Evolutionary conservation across 805 yeast genomes (phyloP).

Genomic region (Zygosaccharomyces bailii): DNA sequence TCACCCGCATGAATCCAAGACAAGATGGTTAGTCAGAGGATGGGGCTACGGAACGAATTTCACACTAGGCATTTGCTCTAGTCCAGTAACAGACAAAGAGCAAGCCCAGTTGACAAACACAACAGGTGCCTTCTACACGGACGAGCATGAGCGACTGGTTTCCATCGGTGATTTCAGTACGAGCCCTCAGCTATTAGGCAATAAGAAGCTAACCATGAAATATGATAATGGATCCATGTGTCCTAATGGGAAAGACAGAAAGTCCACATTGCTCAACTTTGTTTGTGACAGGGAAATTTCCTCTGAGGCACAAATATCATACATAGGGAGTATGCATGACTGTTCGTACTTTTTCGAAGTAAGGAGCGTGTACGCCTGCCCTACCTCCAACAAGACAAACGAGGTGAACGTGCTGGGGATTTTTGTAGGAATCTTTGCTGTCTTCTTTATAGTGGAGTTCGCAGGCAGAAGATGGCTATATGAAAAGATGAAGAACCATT

Average conservation of each 20-base stretch:
- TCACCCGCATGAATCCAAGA: conserved; percentile 14
- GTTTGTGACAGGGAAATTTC: conserved; percentile 75
- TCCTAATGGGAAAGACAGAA: conserved; percentile 51
- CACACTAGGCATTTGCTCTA: conserved; percentile 67
- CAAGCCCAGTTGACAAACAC: conserved; percentile 27
- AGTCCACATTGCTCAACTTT: conserved; percentile 65
- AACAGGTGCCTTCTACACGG: conserved; percentile 57
- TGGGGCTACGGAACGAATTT: conserved; percentile 68
- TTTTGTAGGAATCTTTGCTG: conserved; percentile 49
- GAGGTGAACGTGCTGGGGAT: conserved; percentile 64
- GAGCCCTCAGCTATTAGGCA: conserved; percentile 64
- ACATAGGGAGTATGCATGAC: conserved; percentile 66
- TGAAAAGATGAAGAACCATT: conserved; percentile 16
- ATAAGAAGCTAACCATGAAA: conserved; percentile 59
- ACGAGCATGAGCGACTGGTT: conserved; percentile 26
- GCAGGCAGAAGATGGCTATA: conserved; percentile 37
- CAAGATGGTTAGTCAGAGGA: conserved; percentile 63
- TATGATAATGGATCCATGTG: conserved; percentile 69
- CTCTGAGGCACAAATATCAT: conserved; percentile 61
- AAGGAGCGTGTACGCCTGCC: conserved; percentile 80
- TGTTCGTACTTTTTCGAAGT: conserved; percentile 85
- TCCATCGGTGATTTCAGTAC: conserved; percentile 63
- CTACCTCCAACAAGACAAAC: conserved; percentile 66
- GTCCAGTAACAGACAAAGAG: conserved; percentile 40
- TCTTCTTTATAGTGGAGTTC: conserved; percentile 40